phyloP scores from a whole-genome alignment of 345 rosid species.

The Gossypium herbaceum region DNA sequence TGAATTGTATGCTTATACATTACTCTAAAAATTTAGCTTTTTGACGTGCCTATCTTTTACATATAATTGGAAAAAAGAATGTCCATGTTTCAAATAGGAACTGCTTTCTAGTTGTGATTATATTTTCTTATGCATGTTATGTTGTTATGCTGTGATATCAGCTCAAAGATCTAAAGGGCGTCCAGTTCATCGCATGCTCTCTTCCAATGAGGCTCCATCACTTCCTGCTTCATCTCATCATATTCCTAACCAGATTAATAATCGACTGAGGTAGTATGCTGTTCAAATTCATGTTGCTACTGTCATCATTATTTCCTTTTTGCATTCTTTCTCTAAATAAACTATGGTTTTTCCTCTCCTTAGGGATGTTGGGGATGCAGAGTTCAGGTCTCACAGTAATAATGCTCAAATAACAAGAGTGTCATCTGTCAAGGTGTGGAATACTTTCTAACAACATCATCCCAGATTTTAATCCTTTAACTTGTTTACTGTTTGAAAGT shows the following conservation, averaged over 20 bases:
- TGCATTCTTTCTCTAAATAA: slow-evolving; percentile 4
- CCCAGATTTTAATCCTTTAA: background rate
- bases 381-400: slow-evolving; percentile 23
- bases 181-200: slow-evolving; percentile 15
- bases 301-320: background rate
- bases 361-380: slow-evolving; percentile 36
- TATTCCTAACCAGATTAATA: slow-evolving; percentile 18
- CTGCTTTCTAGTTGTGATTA: background rate
- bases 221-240: slow-evolving; percentile 24
- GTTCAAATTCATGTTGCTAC: background rate
- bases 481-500: background rate
- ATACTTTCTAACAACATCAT: background rate
- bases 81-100: background rate
- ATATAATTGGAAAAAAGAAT: background rate
- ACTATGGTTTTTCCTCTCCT: slow-evolving; percentile 10
- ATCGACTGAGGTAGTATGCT: slow-evolving; percentile 13
- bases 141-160: slow-evolving; percentile 21
- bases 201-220: slow-evolving; percentile 20
- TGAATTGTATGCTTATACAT: slow-evolving; percentile 45
- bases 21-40: background rate
- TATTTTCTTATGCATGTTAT: background rate
- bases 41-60: background rate
- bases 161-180: slow-evolving; percentile 45
- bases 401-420: slow-evolving; percentile 44
- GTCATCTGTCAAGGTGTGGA: slow-evolving; percentile 63